Percentiles rank a stretch among this genome's conserved stretches.
phyloP scores from a whole-genome alignment of 345 rosid species.

The Linum lewisii region DNA sequence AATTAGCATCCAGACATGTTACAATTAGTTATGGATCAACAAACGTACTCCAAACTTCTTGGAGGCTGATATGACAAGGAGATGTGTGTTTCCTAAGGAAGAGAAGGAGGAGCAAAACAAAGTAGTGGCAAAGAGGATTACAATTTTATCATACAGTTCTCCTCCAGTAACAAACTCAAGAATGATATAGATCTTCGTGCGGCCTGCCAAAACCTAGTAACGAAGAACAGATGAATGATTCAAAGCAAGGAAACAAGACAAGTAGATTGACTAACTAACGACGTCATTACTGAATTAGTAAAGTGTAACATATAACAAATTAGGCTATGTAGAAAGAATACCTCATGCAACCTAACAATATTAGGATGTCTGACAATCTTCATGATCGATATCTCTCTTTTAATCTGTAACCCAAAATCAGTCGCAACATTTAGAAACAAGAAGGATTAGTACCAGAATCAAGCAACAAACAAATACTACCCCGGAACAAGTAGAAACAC shows the following conservation, averaged over 20 bases:
- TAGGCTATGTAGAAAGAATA: slow-evolving; percentile 6
- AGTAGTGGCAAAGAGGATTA: slow-evolving; percentile 23
- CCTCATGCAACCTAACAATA: slow-evolving; percentile 81
- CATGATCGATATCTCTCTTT: slow-evolving; percentile 88
- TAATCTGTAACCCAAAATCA: slow-evolving; percentile 38
- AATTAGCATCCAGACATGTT: neutral
- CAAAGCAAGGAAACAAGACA: neutral
- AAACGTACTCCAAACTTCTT: neutral
- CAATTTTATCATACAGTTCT: slow-evolving; percentile 78
- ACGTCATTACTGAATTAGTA: neutral
- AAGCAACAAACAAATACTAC: neutral
- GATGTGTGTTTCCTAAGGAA: neutral
- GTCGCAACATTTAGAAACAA: neutral
- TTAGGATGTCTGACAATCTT: slow-evolving; percentile 83
- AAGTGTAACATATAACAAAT: slow-evolving; percentile 6
- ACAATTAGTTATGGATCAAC: neutral
- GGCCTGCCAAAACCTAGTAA: slow-evolving; percentile 66
- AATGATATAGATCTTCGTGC: slow-evolving; percentile 66
- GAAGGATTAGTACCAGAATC: neutral
- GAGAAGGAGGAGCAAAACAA: neutral
- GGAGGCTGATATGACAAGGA: neutral
- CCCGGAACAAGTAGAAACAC: neutral
- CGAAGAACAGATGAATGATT: neutral
- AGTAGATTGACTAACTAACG: neutral
- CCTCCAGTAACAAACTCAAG: slow-evolving; percentile 92